Conservation (phyloP, 345 rosid genomes). For the Nephelium lappaceum region DNA sequence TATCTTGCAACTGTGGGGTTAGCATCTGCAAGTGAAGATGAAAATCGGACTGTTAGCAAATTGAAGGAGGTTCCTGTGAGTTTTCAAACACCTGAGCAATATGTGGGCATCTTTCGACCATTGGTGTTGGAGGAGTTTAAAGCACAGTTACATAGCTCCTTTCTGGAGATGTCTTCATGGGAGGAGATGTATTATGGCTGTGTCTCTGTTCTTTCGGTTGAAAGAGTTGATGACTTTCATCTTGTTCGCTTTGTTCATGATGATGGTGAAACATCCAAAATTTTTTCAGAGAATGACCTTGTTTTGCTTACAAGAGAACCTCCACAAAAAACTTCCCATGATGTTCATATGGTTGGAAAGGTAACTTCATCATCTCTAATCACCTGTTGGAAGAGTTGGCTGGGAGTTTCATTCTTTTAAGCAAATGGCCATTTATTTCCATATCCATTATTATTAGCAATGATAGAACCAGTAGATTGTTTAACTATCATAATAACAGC, state of each 20-base stretch:
- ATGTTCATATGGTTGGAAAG: conserved; percentile 88
- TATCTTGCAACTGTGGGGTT: conserved; percentile 75
- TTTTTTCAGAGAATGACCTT: conserved; percentile 87
- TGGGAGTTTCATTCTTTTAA: not conserved
- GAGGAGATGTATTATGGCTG: conserved; percentile 76
- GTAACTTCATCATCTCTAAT: conserved; percentile 38
- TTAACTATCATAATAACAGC: not conserved
- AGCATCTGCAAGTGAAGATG: conserved; percentile 49
- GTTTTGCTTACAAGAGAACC: conserved; percentile 84
- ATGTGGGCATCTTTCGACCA: conserved; percentile 80
- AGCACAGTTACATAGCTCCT: conserved; percentile 87
- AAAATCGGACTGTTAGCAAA: conserved; percentile 40
- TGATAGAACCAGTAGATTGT: not conserved
- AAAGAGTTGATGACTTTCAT: conserved; percentile 95
- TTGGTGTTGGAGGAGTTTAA: conserved; percentile 95
- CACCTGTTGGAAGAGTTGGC: conserved; percentile 3
- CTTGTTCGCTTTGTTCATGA: conserved; percentile 92
- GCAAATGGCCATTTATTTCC: not conserved
- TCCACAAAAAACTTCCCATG: conserved; percentile 51
- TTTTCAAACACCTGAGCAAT: conserved; percentile 81
- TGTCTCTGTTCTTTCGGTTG: conserved; percentile 85
- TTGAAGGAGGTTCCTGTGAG: conserved; percentile 86
- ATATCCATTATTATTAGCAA: not conserved
- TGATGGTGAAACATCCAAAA: conserved; percentile 58
- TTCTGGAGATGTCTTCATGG: conserved; percentile 78